These are phyloP conservation scores for Leptodontidium sp. DNA, from an alignment of 2,329 filamentous ascomycete genomes.

Conservation along the genomic window DNA sequence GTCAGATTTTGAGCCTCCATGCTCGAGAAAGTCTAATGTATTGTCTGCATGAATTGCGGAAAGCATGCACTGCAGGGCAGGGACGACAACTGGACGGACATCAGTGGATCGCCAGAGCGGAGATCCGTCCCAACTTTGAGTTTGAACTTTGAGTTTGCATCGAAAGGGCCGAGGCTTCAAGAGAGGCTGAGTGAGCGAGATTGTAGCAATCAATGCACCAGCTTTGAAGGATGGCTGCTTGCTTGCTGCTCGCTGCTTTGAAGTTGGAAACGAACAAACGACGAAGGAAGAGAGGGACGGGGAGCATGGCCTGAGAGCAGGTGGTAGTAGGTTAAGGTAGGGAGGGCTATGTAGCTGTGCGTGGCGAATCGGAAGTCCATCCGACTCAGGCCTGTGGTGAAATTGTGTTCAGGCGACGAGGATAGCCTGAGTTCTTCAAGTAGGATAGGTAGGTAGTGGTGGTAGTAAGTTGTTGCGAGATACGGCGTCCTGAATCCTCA, in stretches of 20 bases:
- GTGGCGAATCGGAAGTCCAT: background rate
- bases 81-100: constrained; percentile 11
- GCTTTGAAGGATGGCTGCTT: background rate
- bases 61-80: constrained; percentile 12
- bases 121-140: constrained; percentile 20
- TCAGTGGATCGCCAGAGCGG: constrained; percentile 5
- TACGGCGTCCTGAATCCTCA: no score
- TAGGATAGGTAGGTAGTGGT: no score
- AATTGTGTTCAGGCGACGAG: constrained; percentile 4
- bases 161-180: background rate
- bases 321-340: background rate
- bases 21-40: constrained; percentile 12
- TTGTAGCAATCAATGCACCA: constrained; percentile 8
- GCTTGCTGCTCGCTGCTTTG: background rate
- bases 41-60: constrained; percentile 12
- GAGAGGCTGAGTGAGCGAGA: constrained; percentile 1
- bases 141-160: constrained; percentile 18
- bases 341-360: background rate
- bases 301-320: background rate
- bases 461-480: no score
- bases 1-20: constrained; percentile 18
- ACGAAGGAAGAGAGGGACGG: background rate
- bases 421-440: constrained; percentile 11
- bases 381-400: background rate
- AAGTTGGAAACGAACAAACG: background rate